These are phyloP conservation scores for Mortierella alpina DNA, from an alignment of 192 early-diverging fungal genomes.

Conservation along the genomic window DNA sequence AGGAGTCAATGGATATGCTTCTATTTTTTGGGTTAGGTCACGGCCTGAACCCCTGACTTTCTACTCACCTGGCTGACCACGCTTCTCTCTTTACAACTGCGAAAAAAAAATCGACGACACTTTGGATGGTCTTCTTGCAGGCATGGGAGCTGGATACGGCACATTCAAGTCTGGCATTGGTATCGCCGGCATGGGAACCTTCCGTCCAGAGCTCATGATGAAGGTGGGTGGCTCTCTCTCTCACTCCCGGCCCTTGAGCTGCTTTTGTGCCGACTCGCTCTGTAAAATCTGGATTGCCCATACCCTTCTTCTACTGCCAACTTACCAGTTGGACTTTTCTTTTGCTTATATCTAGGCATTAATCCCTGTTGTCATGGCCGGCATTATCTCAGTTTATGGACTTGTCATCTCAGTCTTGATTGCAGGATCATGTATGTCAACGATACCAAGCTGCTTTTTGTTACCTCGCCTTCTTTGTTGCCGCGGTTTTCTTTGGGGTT, in stretches of 20 bases:
- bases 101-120: background rate
- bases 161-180: slow-evolving; percentile 98
- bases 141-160: slow-evolving; percentile 97
- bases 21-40: background rate
- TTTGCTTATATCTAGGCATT: slow-evolving; percentile 61
- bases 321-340: background rate
- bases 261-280: background rate
- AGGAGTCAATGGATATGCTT: background rate
- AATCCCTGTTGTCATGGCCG: slow-evolving; percentile 98
- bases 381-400: slow-evolving; percentile 99
- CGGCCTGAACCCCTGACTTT: slow-evolving; percentile 7
- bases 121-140: slow-evolving; percentile 43
- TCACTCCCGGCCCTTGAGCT: too few relatives aligned
- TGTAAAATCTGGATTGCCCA: background rate
- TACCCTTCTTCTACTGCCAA: background rate
- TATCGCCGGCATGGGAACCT: slow-evolving; percentile 93
- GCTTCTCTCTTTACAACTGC: background rate
- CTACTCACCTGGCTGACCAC: slow-evolving; percentile 7
- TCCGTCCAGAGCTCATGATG: slow-evolving; percentile 93
- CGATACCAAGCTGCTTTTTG: background rate
- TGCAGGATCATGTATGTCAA: slow-evolving; percentile 75
- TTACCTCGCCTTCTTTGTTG: too few relatives aligned
- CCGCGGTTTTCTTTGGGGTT: slow-evolving; percentile 13
- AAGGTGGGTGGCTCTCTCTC: slow-evolving; percentile 53
- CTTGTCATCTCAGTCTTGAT: slow-evolving; percentile 96